phyloP scores from a whole-genome alignment of 768 basidiomycete genomes.

The Dacryopinax spathularia region DNA sequence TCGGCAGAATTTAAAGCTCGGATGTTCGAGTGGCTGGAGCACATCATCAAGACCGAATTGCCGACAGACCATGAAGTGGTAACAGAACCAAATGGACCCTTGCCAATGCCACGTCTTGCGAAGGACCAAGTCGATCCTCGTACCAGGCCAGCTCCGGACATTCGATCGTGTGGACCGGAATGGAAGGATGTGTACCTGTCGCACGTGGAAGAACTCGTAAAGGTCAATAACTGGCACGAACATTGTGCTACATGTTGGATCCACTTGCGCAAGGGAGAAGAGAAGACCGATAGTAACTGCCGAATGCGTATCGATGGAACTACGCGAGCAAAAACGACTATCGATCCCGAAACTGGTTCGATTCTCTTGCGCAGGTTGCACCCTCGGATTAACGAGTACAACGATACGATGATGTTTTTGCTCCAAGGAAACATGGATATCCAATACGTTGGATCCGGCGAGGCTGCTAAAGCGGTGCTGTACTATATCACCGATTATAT shows the following conservation, averaged over 20 bases:
- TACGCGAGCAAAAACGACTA: conserved; percentile 1
- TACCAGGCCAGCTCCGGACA: neutral
- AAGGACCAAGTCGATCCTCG: neutral
- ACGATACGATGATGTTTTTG: conserved; percentile 26
- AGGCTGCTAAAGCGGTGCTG: conserved; percentile 29
- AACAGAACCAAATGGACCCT: neutral
- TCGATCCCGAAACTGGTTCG: conserved; percentile 17
- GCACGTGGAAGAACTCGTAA: neutral
- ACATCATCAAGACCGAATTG: conserved; percentile 18
- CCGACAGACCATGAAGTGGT: neutral
- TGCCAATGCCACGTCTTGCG: neutral
- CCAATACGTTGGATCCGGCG: conserved; percentile 32
- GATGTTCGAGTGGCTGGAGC: conserved; percentile 18
- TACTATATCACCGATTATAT: conserved; percentile 40
- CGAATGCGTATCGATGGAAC: conserved; percentile 13
- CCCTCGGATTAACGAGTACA: conserved; percentile 33
- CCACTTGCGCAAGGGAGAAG: conserved; percentile 21
- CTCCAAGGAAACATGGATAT: conserved; percentile 36
- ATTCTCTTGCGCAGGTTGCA: conserved; percentile 24
- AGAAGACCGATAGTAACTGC: conserved; percentile 22
- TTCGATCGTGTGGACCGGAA: neutral
- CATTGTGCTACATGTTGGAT: conserved; percentile 30
- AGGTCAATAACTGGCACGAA: neutral
- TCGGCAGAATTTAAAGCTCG: conserved; percentile 15
- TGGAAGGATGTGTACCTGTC: neutral